A percentile compares a stretch with the other conserved stretches of the same genome.
phyloP scores from a whole-genome alignment of 2,329 filamentous ascomycete genomes.

The Colletotrichum cereale region DNA sequence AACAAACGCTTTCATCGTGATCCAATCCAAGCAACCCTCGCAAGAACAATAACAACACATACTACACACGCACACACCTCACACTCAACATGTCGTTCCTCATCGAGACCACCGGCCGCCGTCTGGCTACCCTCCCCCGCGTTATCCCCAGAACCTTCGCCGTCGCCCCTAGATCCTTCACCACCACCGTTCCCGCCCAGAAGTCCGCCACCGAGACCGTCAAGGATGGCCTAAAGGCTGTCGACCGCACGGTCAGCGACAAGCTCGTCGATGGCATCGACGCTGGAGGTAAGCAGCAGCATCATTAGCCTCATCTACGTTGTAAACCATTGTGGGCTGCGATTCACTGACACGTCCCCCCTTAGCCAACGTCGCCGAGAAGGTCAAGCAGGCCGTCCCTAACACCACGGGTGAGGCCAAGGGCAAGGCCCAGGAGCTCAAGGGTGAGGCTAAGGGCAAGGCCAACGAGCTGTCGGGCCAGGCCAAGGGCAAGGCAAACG shows the following conservation, averaged over 20 bases:
- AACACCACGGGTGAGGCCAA: slow-evolving; percentile 54
- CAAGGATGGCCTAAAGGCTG: slow-evolving; percentile 71
- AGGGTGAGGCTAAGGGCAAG: slow-evolving; percentile 56
- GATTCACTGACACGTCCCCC: slow-evolving; percentile 30
- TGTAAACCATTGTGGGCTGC: not conserved
- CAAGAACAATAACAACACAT: slow-evolving; percentile 15
- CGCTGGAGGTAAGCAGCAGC: slow-evolving; percentile 63
- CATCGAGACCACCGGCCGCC: slow-evolving; percentile 60
- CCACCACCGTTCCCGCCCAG: slow-evolving; percentile 56
- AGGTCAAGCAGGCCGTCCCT: slow-evolving; percentile 61
- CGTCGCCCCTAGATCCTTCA: slow-evolving; percentile 63
- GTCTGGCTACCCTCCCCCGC: slow-evolving; percentile 50
- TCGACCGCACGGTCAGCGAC: slow-evolving; percentile 71
- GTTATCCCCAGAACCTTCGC: slow-evolving; percentile 54
- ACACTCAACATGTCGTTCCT: slow-evolving; percentile 64
- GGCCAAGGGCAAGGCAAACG: slow-evolving; percentile 50
- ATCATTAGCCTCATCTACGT: not conserved
- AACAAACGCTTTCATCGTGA: not conserved
- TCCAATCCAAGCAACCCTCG: not conserved
- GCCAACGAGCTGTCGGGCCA: slow-evolving; percentile 52
- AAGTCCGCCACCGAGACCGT: slow-evolving; percentile 66
- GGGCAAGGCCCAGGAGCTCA: slow-evolving; percentile 52
- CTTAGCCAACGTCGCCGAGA: slow-evolving; percentile 56
- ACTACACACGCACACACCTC: not conserved
- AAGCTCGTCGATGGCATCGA: slow-evolving; percentile 74